Conservation (phyloP, 2,329 filamentous ascomycete genomes). For the Fusarium udum region DNA sequence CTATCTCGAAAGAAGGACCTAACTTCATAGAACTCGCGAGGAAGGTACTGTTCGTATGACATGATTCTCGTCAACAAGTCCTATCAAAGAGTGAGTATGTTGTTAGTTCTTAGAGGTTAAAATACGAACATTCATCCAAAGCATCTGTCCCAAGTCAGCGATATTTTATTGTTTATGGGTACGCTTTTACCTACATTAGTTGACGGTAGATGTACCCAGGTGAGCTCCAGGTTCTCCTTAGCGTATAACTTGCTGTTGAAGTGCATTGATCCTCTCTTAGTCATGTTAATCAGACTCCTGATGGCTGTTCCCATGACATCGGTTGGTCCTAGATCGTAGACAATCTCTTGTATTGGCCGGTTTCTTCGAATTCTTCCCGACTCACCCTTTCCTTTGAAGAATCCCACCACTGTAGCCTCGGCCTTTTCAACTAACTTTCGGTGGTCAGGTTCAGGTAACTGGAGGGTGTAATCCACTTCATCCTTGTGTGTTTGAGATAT, state of each 20-base stretch:
- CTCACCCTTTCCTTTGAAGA: background rate
- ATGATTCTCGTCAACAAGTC: background rate
- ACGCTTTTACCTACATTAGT: background rate
- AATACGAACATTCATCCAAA: constrained; percentile 21
- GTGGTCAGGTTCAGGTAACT: too few species aligned
- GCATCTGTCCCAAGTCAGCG: background rate
- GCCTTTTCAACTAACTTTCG: accelerated
- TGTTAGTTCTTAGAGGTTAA: too few species aligned
- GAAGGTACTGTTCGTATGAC: background rate
- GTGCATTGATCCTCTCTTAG: background rate
- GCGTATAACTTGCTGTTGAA: background rate
- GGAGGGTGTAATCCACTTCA: background rate
- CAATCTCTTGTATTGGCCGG: background rate
- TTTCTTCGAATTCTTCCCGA: background rate
- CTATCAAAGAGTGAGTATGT: background rate
- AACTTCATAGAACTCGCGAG: background rate
- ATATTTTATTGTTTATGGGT: accelerated
- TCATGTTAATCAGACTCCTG: background rate
- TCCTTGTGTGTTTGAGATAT: background rate
- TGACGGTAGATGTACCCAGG: constrained; percentile 2
- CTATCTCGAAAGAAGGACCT: constrained; percentile 2
- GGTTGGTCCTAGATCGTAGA: background rate
- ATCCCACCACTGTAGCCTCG: background rate
- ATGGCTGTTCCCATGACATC: background rate
- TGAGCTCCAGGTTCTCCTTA: background rate